A percentile compares a stretch with the other conserved stretches of the same genome.
Conservation (phyloP, 2,329 filamentous ascomycete genomes). For the Clonostachys chloroleuca region DNA sequence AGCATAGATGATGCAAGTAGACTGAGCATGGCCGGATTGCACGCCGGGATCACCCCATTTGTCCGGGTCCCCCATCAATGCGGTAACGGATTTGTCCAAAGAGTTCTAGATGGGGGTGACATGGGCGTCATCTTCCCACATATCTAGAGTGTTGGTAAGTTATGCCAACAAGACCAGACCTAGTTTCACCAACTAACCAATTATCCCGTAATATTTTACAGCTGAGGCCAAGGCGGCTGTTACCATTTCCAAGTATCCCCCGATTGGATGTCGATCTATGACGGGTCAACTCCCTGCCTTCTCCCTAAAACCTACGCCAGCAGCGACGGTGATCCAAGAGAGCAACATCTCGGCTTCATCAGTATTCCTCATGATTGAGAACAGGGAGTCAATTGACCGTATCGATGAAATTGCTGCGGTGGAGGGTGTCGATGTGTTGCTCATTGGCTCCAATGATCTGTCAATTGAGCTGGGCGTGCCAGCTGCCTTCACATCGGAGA, state of each 20-base stretch:
- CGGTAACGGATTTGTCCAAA: constrained; percentile 8
- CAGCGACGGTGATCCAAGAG: constrained; percentile 4
- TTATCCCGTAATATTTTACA: neutral
- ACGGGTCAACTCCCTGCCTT: constrained; percentile 8
- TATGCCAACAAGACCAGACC: too few species aligned
- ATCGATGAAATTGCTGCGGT: constrained; percentile 16
- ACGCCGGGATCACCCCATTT: constrained; percentile 13
- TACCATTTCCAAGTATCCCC: constrained; percentile 10
- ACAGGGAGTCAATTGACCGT: constrained; percentile 7
- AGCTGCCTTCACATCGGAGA: constrained; percentile 8
- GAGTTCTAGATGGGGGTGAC: constrained; percentile 7
- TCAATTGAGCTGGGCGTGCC: constrained; percentile 15
- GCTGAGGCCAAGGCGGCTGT: constrained; percentile 8
- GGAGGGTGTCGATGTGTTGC: constrained; percentile 13
- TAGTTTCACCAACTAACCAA: neutral
- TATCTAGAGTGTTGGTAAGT: constrained; percentile 1
- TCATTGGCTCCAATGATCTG: constrained; percentile 17
- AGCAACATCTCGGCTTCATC: constrained; percentile 8
- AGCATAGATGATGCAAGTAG: constrained; percentile 16
- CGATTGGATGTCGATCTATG: constrained; percentile 9
- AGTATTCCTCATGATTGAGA: constrained; percentile 12
- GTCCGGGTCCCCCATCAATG: constrained; percentile 8
- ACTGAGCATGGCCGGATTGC: constrained; percentile 13
- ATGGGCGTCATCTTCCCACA: constrained; percentile 11
- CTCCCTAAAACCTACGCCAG: constrained; percentile 4